Evolutionary conservation across 2,329 filamentous ascomycete species (phyloP), one percentile per base, ranked within the genome.

Genomic region (Ophiognomonia clavigignenti-juglandacearum): DNA sequence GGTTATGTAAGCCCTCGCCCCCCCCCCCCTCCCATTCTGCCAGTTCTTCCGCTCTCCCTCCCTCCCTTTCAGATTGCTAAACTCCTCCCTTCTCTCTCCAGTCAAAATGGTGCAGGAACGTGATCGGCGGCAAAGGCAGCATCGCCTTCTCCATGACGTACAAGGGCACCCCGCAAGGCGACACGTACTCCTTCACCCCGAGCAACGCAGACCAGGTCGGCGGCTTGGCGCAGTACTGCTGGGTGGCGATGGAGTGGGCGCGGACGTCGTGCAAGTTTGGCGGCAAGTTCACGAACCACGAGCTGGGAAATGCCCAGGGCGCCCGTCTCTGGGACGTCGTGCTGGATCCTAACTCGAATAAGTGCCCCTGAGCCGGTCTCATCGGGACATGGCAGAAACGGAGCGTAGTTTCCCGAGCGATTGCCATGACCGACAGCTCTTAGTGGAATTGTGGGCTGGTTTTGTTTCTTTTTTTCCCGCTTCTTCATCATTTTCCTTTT

Each of bases 241-340:
- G 43, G 43, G 13, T 27, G 7, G 43, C 43, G 9, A 22, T 45
- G 9, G 43, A 45, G 24, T 45, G 43, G 43, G 34, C 35, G 6
- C 13, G 38, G 35, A 24, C 35, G 5, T 4, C 16, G 6, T 45
- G 43, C 14, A 3, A 16, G 11, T 24, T 20, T 29, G 43, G 43
- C 4, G 43, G 43, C 3, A 18, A 9, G 4, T 45, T 45, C 4
- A 19, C 38, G 11, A 45, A 45, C 10, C 43, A 45, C 20, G 24
- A 32, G 18, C 14, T 45, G 6, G 43, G 43, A 9, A 23, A 26
- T n/a, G 10, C n/a, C 19, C 14, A 23, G 8, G 36, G 34, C 19
- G 18, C 19, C 8, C 43, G 32, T 26, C 39, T 39, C 35, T 45
- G 43, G 43, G 43, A 45, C 24, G 43, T 45, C n/a, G 39, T 22